phyloP scores from a whole-genome alignment of 768 basidiomycete species.

The Ephemerocybe angulata region DNA sequence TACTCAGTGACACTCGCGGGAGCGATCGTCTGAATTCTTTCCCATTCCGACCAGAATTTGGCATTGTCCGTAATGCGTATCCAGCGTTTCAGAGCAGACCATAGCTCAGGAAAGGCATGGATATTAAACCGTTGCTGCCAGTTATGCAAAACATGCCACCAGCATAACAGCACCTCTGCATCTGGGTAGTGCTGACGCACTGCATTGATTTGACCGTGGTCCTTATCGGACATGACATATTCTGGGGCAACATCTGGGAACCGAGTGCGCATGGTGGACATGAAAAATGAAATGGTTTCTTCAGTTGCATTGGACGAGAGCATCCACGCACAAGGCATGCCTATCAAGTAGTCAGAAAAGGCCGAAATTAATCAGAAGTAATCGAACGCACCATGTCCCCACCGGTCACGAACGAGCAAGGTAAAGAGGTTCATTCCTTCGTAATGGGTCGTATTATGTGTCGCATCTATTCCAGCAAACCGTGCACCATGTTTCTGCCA shows the following conservation, averaged over 20 bases:
- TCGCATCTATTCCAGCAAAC: slow-evolving; percentile 12
- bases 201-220: slow-evolving; percentile 4
- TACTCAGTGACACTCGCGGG: slow-evolving; percentile 14
- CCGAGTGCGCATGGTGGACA: neutral
- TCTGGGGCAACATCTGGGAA: neutral
- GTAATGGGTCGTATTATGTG: slow-evolving; percentile 15
- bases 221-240: slow-evolving; percentile 2
- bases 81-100: slow-evolving; percentile 20
- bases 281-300: slow-evolving; percentile 16
- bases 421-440: slow-evolving; percentile 10
- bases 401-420: slow-evolving; percentile 8
- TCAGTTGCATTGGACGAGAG: slow-evolving; percentile 16
- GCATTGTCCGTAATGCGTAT: slow-evolving; percentile 12
- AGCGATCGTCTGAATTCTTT: slow-evolving; percentile 9
- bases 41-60: slow-evolving; percentile 17
- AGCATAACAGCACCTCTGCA: slow-evolving; percentile 16
- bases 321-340: slow-evolving; percentile 19
- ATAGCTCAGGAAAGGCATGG: slow-evolving; percentile 12
- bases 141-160: slow-evolving; percentile 29
- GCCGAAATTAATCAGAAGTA: neutral
- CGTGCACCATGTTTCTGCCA: neutral
- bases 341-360: neutral
- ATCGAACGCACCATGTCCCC: slow-evolving; percentile 6
- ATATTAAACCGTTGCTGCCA: slow-evolving; percentile 25
- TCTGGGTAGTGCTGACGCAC: neutral